phyloP scores from a whole-genome alignment of 1,284 basidiomycete genomes.

The Tilletia horrida region DNA sequence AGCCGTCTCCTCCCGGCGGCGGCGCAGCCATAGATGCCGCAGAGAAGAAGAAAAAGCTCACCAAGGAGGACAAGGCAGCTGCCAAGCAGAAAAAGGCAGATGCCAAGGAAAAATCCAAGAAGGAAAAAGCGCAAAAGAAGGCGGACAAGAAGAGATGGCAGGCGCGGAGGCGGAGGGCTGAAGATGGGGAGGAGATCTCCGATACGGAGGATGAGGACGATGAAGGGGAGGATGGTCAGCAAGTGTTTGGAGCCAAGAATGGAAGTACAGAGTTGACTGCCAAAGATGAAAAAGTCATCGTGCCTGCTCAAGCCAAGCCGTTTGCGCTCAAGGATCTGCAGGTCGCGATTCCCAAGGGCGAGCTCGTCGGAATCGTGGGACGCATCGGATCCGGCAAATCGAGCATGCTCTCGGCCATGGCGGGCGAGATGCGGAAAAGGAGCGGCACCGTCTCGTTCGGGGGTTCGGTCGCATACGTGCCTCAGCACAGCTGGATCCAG shows the following conservation, averaged over 20 bases:
- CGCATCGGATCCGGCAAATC: constrained; percentile 59
- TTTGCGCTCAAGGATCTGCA: constrained; percentile 56
- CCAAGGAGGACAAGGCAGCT: constrained; percentile 27
- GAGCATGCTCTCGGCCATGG: constrained; percentile 29
- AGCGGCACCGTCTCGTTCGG: constrained; percentile 24
- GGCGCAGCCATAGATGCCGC: constrained; percentile 54
- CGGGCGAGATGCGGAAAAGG: constrained; percentile 26
- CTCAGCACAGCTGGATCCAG: constrained; percentile 13
- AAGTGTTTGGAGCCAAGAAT: not conserved
- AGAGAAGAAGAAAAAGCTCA: constrained; percentile 37
- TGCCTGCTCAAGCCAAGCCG: constrained; percentile 15
- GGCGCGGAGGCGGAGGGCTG: constrained; percentile 21
- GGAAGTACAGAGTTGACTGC: not conserved
- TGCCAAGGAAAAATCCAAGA: constrained; percentile 49
- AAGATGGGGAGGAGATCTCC: constrained; percentile 21
- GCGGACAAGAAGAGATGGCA: constrained; percentile 23
- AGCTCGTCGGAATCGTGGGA: constrained; percentile 83
- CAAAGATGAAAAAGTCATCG: not conserved
- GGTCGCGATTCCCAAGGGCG: constrained; percentile 63
- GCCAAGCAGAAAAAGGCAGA: constrained; percentile 44
- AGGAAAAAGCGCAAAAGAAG: constrained; percentile 21
- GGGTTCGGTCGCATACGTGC: constrained; percentile 57
- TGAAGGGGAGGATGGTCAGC: not conserved
- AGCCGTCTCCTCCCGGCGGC: not conserved
- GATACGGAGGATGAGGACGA: constrained; percentile 27